A percentile compares a stretch with the other conserved stretches of the same genome.
Conservation (phyloP, 805 yeast species). For the Phaffomyces antillensis region DNA sequence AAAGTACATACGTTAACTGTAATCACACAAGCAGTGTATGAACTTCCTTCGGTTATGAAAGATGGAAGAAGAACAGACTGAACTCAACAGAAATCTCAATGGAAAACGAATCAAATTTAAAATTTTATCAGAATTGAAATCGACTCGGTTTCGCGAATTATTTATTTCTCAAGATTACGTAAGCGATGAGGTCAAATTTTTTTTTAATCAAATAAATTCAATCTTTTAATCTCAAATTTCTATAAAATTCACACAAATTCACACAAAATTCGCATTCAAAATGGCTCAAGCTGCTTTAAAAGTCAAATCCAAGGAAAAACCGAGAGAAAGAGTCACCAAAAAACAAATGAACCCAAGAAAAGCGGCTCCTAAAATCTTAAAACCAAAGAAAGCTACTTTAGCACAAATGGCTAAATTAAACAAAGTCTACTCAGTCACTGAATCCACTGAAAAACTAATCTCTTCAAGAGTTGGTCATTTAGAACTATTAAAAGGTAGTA, state of each 20-base stretch:
- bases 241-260: not conserved
- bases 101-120: too few species aligned
- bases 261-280: not conserved
- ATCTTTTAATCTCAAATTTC: not conserved
- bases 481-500: conserved; percentile 83
- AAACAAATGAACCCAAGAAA: conserved; percentile 56
- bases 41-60: not conserved
- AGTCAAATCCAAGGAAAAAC: conserved; percentile 32
- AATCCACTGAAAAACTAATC: conserved; percentile 75
- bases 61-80: not conserved
- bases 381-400: conserved; percentile 54
- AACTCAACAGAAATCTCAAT: not conserved
- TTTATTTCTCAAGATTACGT: not conserved
- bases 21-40: not conserved
- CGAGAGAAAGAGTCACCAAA: conserved; percentile 44
- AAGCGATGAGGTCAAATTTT: conserved; percentile 2
- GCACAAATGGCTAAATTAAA: conserved; percentile 47
- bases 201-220: not conserved
- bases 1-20: not conserved
- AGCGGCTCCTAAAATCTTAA: conserved; percentile 68
- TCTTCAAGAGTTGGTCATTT: conserved; percentile 91
- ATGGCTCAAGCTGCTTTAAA: conserved; percentile 78
- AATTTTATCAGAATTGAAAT: too few species aligned
- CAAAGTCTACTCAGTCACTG: conserved; percentile 42
- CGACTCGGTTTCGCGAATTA: conserved; percentile 1